Percentiles rank a stretch among this genome's conserved stretches.
Evolutionary conservation across 441 rosid species (phyloP).

Genomic region (Kokia cookei): DNA sequence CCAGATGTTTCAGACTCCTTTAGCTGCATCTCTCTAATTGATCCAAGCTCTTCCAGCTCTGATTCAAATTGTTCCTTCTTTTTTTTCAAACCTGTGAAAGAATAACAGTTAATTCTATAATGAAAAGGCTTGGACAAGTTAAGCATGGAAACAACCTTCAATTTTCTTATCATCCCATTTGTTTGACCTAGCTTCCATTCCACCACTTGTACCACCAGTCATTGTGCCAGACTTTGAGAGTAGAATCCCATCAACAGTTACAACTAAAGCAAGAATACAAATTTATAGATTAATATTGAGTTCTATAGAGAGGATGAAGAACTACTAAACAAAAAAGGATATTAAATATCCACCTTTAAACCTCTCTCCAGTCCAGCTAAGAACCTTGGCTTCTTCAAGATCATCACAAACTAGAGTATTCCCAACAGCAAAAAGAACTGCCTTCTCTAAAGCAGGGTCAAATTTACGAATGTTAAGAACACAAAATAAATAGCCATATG

Average conservation of each 20-base stretch:
- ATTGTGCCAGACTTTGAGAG: slow-evolving; percentile 97
- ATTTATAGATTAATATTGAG: slow-evolving; percentile 16
- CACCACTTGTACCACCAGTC: slow-evolving; percentile 99
- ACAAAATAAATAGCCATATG: slow-evolving; percentile 15
- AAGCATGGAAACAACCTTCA: slow-evolving; percentile 55
- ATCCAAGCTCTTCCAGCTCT: slow-evolving; percentile 86
- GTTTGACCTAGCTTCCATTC: slow-evolving; percentile 97
- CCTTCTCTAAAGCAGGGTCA: slow-evolving; percentile 89
- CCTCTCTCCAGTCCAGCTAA: slow-evolving; percentile 97
- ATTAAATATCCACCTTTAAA: slow-evolving; percentile 57
- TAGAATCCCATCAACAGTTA: slow-evolving; percentile 91
- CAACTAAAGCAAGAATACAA: slow-evolving; percentile 50
- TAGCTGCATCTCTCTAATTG: slow-evolving; percentile 92
- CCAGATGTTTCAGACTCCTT: slow-evolving; percentile 95
- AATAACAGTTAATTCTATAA: slow-evolving; percentile 21
- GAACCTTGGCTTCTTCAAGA: slow-evolving; percentile 93
- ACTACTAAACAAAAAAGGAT: slow-evolving; percentile 6
- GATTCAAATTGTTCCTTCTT: slow-evolving; percentile 73
- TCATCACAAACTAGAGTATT: slow-evolving; percentile 95
- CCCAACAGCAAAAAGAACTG: slow-evolving; percentile 95
- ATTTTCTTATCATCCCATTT: slow-evolving; percentile 98
- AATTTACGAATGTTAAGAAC: slow-evolving; percentile 77
- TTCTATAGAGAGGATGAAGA: slow-evolving; percentile 12
- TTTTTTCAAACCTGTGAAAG: slow-evolving; percentile 58
- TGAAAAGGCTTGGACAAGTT: not conserved